Conservation (phyloP, 805 yeast genomes). For the Saturnispora serradocipensis region DNA sequence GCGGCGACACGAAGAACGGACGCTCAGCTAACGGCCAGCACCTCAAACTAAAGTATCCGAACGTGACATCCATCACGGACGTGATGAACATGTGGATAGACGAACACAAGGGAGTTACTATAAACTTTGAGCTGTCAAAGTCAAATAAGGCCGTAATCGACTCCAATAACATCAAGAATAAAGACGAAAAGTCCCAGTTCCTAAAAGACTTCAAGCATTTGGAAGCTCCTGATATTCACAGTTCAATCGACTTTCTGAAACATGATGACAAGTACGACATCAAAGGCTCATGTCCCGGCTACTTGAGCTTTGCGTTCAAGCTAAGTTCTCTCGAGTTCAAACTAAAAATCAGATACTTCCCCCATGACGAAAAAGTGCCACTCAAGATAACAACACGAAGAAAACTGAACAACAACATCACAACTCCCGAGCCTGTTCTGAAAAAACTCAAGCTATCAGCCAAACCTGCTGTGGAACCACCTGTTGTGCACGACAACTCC, state of each 20-base stretch:
- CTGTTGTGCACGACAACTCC: neutral
- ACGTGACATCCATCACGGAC: neutral
- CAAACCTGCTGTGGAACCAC: neutral
- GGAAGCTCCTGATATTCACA: conserved; percentile 1
- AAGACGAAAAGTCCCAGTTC: conserved; percentile 3
- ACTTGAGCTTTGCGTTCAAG: conserved; percentile 5
- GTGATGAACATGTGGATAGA: conserved; percentile 6
- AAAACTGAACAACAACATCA: neutral
- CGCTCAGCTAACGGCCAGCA: neutral
- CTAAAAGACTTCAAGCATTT: conserved; percentile 4
- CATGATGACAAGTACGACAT: conserved; percentile 3
- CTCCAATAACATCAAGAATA: neutral
- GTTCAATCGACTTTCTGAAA: conserved; percentile 5
- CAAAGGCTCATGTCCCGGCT: conserved; percentile 4
- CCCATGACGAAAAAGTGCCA: conserved; percentile 1
- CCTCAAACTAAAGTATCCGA: neutral
- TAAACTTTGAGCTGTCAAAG: neutral
- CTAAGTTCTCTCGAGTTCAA: conserved; percentile 7
- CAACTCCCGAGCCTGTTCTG: neutral
- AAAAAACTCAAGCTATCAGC: neutral
- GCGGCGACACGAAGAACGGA: neutral
- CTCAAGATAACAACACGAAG: neutral
- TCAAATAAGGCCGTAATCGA: neutral
- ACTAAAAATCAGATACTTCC: conserved; percentile 5
- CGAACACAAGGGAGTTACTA: conserved; percentile 1